Conservation (phyloP, 1,139 yeast genomes). For the Yamadazyma friedrichii region DNA sequence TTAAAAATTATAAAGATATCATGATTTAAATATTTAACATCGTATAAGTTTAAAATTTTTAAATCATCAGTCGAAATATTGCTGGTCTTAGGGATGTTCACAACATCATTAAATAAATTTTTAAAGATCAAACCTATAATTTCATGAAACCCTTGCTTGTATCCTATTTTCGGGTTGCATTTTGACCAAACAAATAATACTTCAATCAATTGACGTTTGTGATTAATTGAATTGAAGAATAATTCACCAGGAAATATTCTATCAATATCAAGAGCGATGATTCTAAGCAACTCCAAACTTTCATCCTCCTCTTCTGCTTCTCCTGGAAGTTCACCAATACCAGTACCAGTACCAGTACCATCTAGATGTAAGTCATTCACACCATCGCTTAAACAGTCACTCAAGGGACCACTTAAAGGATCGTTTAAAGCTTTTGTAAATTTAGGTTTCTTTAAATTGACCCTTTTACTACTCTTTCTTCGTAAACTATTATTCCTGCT, state of each 20-base stretch:
- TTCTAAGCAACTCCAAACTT: conserved; percentile 30
- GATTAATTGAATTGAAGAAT: conserved; percentile 35
- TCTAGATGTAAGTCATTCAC: neutral
- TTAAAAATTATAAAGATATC: conserved; percentile 49
- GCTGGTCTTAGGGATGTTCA: conserved; percentile 32
- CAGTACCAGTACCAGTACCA: neutral
- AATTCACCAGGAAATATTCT: conserved; percentile 62
- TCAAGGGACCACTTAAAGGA: conserved; percentile 13
- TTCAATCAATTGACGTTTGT: conserved; percentile 46
- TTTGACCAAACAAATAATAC: conserved; percentile 56
- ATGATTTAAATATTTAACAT: conserved; percentile 37
- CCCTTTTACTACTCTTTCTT: conserved; percentile 10
- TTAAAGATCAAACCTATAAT: conserved; percentile 59
- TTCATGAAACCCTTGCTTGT: conserved; percentile 74
- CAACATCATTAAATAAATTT: conserved; percentile 44
- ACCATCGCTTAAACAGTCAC: too few relatives aligned
- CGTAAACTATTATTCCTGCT: conserved; percentile 16
- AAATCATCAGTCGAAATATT: conserved; percentile 35
- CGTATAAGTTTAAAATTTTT: conserved; percentile 37
- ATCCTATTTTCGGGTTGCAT: conserved; percentile 51
- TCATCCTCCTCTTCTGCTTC: conserved; percentile 8
- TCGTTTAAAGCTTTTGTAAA: conserved; percentile 17
- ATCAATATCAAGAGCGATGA: conserved; percentile 64
- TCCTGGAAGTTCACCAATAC: neutral
- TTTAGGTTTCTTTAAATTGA: conserved; percentile 11